A percentile compares a stretch with the other conserved stretches of the same genome.
These are phyloP conservation scores for Metschnikowia corniflorae DNA, from an alignment of 805 yeast species.

Conservation along the genomic window DNA sequence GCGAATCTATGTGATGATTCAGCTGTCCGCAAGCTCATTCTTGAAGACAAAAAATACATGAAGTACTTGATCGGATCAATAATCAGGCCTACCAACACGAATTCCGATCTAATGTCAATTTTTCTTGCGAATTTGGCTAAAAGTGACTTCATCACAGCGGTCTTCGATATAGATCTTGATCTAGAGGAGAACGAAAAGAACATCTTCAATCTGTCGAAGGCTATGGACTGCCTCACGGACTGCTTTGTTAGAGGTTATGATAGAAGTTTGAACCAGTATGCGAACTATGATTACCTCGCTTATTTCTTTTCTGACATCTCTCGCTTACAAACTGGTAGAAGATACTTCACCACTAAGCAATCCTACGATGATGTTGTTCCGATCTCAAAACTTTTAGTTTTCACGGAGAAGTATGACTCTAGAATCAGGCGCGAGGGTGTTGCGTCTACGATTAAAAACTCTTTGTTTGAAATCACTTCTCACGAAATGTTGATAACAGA, in stretches of 20 bases:
- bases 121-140: constrained; percentile 84
- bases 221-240: constrained; percentile 81
- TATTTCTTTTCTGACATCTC: constrained; percentile 90
- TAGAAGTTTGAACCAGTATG: constrained; percentile 63
- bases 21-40: constrained; percentile 60
- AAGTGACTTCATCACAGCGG: constrained; percentile 54
- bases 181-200: constrained; percentile 37
- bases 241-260: constrained; percentile 84
- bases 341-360: constrained; percentile 70
- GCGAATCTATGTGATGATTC: constrained; percentile 77
- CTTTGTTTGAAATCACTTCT: constrained; percentile 71
- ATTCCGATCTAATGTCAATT: constrained; percentile 81
- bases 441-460: constrained; percentile 87
- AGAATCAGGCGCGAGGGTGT: constrained; percentile 86
- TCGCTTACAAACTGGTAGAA: constrained; percentile 68
- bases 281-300: constrained; percentile 77
- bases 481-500: constrained; percentile 62
- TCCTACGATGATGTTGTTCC: constrained; percentile 75
- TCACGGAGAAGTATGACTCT: constrained; percentile 76
- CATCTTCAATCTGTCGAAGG: constrained; percentile 52
- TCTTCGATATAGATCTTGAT: constrained; percentile 40
- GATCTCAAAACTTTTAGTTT: constrained; percentile 72
- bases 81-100: constrained; percentile 52
- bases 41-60: constrained; percentile 57
- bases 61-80: constrained; percentile 47